Evolutionary conservation across 768 basidiomycete species (phyloP).

Genomic region (Clavaria fumosa): DNA sequence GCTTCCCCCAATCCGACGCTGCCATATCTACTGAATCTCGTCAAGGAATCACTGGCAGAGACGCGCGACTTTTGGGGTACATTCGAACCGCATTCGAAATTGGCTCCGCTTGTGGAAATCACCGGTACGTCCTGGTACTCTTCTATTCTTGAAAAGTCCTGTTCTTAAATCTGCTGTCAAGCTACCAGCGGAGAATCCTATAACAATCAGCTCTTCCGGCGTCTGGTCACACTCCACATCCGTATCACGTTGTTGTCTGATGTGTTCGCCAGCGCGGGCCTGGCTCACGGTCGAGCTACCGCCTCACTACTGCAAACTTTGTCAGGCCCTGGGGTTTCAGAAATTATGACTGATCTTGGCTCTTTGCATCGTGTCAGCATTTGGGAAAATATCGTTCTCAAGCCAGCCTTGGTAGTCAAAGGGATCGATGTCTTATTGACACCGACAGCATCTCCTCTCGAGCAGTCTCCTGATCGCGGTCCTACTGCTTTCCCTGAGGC

Average conservation of each 20-base stretch:
- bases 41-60: constrained; percentile 50
- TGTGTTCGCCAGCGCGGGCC: constrained; percentile 71
- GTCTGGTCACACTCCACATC: constrained; percentile 59
- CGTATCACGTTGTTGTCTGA: constrained; percentile 76
- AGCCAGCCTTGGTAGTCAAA: constrained; percentile 36
- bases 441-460: constrained; percentile 29
- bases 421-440: constrained; percentile 37
- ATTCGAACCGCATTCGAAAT: constrained; percentile 37
- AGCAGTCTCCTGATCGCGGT: constrained; percentile 31
- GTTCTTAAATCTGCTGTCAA: too few relatives aligned
- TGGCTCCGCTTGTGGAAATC: constrained; percentile 49
- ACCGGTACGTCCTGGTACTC: constrained; percentile 15
- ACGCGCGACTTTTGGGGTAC: constrained; percentile 60
- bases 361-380: constrained; percentile 66
- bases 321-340: constrained; percentile 43
- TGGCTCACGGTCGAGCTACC: constrained; percentile 65
- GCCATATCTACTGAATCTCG: constrained; percentile 49
- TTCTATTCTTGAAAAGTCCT: too few relatives aligned
- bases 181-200: too few relatives aligned
- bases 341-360: constrained; percentile 60
- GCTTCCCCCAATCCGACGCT: constrained; percentile 68
- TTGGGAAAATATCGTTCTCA: constrained; percentile 78
- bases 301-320: constrained; percentile 62
- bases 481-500: constrained; percentile 26
- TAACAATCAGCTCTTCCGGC: constrained; percentile 53